phyloP scores from a whole-genome alignment of 176 grass and related monocot species.

The Alopecurus myosuroides region DNA sequence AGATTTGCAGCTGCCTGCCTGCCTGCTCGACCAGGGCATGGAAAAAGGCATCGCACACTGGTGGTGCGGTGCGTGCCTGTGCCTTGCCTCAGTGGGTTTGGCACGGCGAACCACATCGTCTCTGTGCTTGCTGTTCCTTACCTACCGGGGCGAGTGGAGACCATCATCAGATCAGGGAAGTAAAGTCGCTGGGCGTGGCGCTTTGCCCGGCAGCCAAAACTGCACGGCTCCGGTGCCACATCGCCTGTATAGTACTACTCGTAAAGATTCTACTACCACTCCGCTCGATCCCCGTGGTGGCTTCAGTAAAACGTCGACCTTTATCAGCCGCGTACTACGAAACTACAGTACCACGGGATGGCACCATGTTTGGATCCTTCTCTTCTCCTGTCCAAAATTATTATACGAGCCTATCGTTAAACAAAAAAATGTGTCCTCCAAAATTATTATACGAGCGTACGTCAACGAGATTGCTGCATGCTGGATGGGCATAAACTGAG shows the following conservation, averaged over 20 bases:
- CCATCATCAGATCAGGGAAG: neutral
- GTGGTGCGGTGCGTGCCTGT: neutral
- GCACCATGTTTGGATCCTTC: too few species aligned
- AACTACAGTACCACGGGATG: too few species aligned
- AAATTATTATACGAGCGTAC: neutral
- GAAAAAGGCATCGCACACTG: neutral
- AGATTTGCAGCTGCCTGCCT: neutral
- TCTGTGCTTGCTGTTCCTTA: neutral
- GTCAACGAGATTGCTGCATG: neutral
- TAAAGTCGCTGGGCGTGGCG: neutral
- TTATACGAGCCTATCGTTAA: too few species aligned
- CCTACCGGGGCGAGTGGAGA: neutral
- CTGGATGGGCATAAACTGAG: neutral
- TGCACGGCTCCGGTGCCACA: neutral
- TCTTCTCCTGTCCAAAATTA: too few species aligned
- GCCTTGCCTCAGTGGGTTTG: neutral
- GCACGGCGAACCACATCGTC: neutral
- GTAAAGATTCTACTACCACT: neutral
- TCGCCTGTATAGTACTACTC: too few species aligned
- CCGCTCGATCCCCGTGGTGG: too few species aligned
- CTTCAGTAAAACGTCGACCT: neutral
- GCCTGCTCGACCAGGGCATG: slow-evolving; percentile 1
- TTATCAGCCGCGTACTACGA: too few species aligned
- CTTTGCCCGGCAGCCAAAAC: neutral
- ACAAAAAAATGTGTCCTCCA: too few species aligned